Evolutionary conservation across 2,329 filamentous ascomycete species (phyloP).

Genomic region (Bipolaris zeicola): DNA sequence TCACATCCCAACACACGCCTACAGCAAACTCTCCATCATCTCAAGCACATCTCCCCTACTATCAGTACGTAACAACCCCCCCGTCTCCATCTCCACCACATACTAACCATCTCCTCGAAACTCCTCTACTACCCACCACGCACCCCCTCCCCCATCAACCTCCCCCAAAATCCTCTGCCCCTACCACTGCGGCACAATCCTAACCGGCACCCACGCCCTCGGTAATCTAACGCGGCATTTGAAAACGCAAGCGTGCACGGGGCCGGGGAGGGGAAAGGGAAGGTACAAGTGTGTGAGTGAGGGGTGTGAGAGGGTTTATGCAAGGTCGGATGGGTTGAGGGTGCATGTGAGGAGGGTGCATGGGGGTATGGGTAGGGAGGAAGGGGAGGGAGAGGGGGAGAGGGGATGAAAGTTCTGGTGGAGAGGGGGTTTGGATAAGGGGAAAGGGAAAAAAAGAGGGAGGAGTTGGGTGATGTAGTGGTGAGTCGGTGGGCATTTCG

Average conservation of each 20-base stretch:
- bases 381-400: background rate
- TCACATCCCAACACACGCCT: too few species aligned
- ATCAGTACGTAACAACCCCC: too few species aligned
- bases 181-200: slow-evolving; percentile 27
- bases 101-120: too few species aligned
- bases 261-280: background rate
- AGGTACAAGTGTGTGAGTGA: slow-evolving; percentile 17
- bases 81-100: too few species aligned
- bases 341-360: slow-evolving; percentile 27
- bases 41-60: too few species aligned
- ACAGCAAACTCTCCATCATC: too few species aligned
- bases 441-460: too few species aligned
- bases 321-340: slow-evolving; percentile 33
- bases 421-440: background rate
- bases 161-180: slow-evolving; percentile 24
- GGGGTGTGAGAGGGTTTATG: slow-evolving; percentile 31
- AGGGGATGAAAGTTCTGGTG: background rate
- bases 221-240: slow-evolving; percentile 39
- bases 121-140: background rate
- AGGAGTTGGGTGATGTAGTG: too few species aligned
- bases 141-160: background rate
- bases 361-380: background rate
- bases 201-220: slow-evolving; percentile 33
- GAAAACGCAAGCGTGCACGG: slow-evolving; percentile 30
- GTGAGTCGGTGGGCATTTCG: too few species aligned